A percentile compares a stretch with the other conserved stretches of the same genome.
phyloP scores from a whole-genome alignment of 306 rosid species.

The Pyrus communis region DNA sequence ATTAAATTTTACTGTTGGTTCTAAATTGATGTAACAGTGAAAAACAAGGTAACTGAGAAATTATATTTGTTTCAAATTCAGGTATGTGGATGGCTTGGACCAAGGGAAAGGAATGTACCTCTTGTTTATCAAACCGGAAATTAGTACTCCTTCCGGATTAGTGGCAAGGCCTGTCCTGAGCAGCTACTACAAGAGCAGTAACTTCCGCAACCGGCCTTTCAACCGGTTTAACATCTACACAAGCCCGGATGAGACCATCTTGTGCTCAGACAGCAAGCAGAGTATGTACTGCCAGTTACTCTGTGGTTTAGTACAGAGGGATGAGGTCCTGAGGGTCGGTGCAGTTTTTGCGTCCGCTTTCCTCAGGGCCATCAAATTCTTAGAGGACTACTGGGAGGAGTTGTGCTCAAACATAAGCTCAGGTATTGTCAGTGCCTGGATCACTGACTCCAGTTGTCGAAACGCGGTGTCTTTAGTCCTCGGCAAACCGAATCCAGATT shows the following conservation, averaged over 20 bases:
- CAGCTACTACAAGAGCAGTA: constrained; percentile 72
- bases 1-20: background rate
- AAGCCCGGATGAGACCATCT: constrained; percentile 70
- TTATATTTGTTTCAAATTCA: constrained; percentile 14
- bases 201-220: constrained; percentile 68
- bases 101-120: constrained; percentile 75
- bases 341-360: constrained; percentile 87
- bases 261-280: constrained; percentile 67
- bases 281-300: constrained; percentile 87
- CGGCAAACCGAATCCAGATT: constrained; percentile 29
- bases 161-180: constrained; percentile 76
- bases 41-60: background rate
- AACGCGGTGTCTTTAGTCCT: constrained; percentile 21
- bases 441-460: constrained; percentile 44
- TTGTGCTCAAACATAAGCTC: constrained; percentile 47
- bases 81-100: constrained; percentile 65
- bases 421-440: constrained; percentile 40
- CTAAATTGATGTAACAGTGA: constrained; percentile 13
- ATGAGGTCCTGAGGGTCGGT: constrained; percentile 65
- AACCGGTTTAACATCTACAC: constrained; percentile 59
- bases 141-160: constrained; percentile 58
- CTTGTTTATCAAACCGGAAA: constrained; percentile 71
- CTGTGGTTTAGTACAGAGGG: constrained; percentile 62
- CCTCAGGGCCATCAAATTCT: constrained; percentile 66
- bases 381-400: constrained; percentile 63